These are phyloP conservation scores for Aspergillus bertholletiae DNA, from an alignment of 495 filamentous ascomycete species.

Conservation along the genomic window DNA sequence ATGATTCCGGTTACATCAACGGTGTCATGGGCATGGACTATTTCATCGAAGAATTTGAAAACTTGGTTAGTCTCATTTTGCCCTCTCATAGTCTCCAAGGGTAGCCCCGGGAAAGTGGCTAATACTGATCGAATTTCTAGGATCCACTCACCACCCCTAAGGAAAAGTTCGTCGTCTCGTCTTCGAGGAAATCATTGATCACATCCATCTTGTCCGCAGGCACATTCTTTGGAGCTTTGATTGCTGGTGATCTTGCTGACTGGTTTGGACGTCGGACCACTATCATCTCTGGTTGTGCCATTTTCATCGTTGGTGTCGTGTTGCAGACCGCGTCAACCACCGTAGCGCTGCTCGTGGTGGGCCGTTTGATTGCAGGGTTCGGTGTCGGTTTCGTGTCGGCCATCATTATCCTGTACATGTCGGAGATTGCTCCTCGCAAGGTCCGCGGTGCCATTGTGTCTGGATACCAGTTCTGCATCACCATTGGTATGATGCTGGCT, in stretches of 20 bases:
- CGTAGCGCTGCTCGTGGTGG: conserved; percentile 57
- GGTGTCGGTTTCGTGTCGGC: conserved; percentile 74
- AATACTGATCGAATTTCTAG: conserved; percentile 6
- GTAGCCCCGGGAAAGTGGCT: neutral
- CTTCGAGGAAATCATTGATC: conserved; percentile 57
- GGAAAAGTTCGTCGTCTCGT: conserved; percentile 39
- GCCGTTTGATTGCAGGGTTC: conserved; percentile 68
- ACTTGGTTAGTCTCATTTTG: conserved; percentile 24
- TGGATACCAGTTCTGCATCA: conserved; percentile 70
- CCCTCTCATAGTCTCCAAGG: too few species aligned
- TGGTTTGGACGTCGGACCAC: conserved; percentile 64
- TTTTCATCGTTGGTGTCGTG: conserved; percentile 63
- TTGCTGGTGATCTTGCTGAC: conserved; percentile 68
- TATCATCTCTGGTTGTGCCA: conserved; percentile 59
- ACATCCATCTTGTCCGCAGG: conserved; percentile 71
- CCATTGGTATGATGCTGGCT: conserved; percentile 69
- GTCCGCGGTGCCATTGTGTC: conserved; percentile 67
- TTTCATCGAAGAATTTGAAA: conserved; percentile 43
- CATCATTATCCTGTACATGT: conserved; percentile 73
- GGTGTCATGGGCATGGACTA: conserved; percentile 53
- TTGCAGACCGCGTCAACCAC: conserved; percentile 54
- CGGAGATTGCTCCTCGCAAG: conserved; percentile 58
- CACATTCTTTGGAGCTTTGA: conserved; percentile 72
- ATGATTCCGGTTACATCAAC: conserved; percentile 53
- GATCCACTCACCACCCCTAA: conserved; percentile 21